These are phyloP conservation scores for Talaromyces pinophilus DNA, from an alignment of 2,329 filamentous ascomycete genomes.

Conservation along the genomic window DNA sequence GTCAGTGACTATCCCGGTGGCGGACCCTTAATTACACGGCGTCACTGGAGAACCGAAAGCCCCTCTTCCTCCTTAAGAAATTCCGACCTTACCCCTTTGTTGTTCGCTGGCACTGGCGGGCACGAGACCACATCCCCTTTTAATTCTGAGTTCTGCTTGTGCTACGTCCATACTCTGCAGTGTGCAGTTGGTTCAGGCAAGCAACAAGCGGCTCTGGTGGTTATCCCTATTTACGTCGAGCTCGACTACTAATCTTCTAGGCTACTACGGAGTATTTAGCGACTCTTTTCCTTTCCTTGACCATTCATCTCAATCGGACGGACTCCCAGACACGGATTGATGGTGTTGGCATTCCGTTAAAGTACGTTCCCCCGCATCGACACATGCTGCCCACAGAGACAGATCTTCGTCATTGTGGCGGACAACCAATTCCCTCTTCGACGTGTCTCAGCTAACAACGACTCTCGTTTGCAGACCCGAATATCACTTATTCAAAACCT, in stretches of 20 bases:
- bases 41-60: slow-evolving; percentile 8
- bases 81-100: not conserved
- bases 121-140: slow-evolving; percentile 38
- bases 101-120: slow-evolving; percentile 20
- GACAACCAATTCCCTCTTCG: not conserved
- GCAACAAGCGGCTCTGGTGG: slow-evolving; percentile 3
- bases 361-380: slow-evolving; percentile 8
- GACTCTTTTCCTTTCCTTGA: not conserved
- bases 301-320: not conserved
- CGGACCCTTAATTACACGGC: slow-evolving; percentile 5
- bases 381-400: slow-evolving; percentile 4
- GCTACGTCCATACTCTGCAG: not conserved
- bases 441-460: not conserved
- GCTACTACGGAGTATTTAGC: not conserved
- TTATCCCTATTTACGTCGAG: not conserved
- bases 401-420: not conserved
- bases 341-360: slow-evolving; percentile 1
- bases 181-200: not conserved
- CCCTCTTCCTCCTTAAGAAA: not conserved
- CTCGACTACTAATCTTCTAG: slow-evolving; percentile 21
- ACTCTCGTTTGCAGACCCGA: not conserved
- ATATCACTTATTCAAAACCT: too few relatives aligned
- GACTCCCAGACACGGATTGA: not conserved
- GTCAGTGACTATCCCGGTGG: not conserved
- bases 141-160: slow-evolving; percentile 24